phyloP scores from a whole-genome alignment of 2,329 filamentous ascomycete genomes.

The Aspergillus sp. region DNA sequence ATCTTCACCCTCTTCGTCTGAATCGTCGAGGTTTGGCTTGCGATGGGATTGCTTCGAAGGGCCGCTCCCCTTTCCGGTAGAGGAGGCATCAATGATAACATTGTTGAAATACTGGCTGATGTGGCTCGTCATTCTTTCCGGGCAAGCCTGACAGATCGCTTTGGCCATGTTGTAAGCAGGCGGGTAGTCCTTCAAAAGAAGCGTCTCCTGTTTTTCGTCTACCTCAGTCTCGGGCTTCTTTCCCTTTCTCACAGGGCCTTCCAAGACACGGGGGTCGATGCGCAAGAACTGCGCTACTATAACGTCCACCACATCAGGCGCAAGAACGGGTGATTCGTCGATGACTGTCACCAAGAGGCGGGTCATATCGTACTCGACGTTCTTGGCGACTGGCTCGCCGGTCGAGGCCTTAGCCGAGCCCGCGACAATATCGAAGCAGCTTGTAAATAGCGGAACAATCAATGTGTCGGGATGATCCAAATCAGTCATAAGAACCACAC shows the following conservation, averaged over 20 bases:
- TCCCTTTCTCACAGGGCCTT: conserved; percentile 57
- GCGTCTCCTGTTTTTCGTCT: conserved; percentile 76
- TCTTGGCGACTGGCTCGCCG: conserved; percentile 83
- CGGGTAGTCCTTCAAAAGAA: conserved; percentile 83
- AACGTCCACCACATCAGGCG: conserved; percentile 80
- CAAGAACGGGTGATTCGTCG: conserved; percentile 77
- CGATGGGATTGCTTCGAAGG: conserved; percentile 41
- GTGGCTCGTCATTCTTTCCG: conserved; percentile 92
- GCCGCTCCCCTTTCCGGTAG: conserved; percentile 58
- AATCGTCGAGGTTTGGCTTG: conserved; percentile 57
- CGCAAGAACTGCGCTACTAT: conserved; percentile 95
- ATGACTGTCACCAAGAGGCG: conserved; percentile 80
- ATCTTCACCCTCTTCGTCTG: conserved; percentile 74
- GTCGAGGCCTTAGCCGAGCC: conserved; percentile 70
- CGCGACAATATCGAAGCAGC: conserved; percentile 89
- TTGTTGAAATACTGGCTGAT: conserved; percentile 97
- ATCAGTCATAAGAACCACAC: conserved; percentile 86
- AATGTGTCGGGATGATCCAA: conserved; percentile 78
- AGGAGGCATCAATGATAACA: conserved; percentile 85
- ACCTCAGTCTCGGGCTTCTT: conserved; percentile 53
- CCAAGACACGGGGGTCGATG: conserved; percentile 66
- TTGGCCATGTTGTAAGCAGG: conserved; percentile 96
- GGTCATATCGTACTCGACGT: conserved; percentile 90
- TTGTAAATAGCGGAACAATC: conserved; percentile 77
- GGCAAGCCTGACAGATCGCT: conserved; percentile 82